Base-by-base conservation (phyloP, 495 filamentous ascomycete species). In the Penicillium tannophilum region DNA sequence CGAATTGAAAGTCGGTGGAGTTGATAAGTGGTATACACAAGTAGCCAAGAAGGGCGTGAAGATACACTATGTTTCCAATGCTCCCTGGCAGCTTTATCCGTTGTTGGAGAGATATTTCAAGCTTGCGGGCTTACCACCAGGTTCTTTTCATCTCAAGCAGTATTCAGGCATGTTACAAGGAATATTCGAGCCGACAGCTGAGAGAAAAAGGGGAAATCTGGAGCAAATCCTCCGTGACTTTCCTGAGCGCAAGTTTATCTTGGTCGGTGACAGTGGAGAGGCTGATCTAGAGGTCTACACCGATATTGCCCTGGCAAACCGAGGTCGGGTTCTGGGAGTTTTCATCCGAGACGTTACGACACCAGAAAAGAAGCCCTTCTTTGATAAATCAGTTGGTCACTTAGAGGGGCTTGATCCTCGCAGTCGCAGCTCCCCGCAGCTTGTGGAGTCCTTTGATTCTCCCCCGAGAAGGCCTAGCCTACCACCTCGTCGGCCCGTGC, bases 281-380 rank as follows among this genome's bases (percentile, higher is more conserved):
- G 93, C 93, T 5, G 94, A 98, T 72, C 80, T 98, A 3, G 94
- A 98, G 71, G 92, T 99, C 0, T 99, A 99, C 65, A 97, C 92
- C 0, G 93, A 99, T 58, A 81, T 96, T n/a, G 91, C 87, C 0
- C 63, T 92, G 20, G 86, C 88, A 11, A 88, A 96, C 68, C 94
- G 91, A 0, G 89, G 89, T 1, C 81, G 90, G 35, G 86, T 99
- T 33, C 66, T 96, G 10, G 88, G 83, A 0, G 83, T 99, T 31
- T 99, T 96, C 69, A 97, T 99, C 58, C 84, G 94, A 23, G 95
- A 99, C 72, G 88, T 98, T 19, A 97, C 95, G 0, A 96, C 91
- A 0, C 77, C 88, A 6, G 78, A 84, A 12, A 77, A 76, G 41
- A 79, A 80, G 33, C 80, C 83, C 3, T 96, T 93, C 67, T 95